Percentiles rank a stretch among this genome's conserved stretches.
These are phyloP conservation scores for Pulveroboletus frians DNA, from an alignment of 768 basidiomycete species.

Conservation along the genomic window DNA sequence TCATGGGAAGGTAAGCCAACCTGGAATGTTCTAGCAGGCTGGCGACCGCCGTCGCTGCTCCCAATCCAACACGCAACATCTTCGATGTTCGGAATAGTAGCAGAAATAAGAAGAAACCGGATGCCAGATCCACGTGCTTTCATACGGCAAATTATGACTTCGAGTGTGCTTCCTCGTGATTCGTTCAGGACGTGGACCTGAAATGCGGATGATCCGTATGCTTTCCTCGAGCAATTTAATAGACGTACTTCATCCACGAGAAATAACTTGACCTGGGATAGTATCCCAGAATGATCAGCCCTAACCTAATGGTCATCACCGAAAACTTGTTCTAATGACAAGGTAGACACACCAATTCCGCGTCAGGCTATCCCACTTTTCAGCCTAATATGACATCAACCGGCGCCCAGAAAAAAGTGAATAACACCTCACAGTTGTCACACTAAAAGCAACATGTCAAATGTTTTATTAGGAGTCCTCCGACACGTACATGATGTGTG, in stretches of 20 bases:
- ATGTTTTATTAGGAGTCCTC: background rate
- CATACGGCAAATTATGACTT: slow-evolving; percentile 94
- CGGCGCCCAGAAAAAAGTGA: background rate
- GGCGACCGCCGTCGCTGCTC: slow-evolving; percentile 27
- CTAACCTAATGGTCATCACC: slow-evolving; percentile 29
- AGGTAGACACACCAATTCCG: slow-evolving; percentile 69
- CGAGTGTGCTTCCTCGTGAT: slow-evolving; percentile 83
- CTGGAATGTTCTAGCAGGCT: slow-evolving; percentile 62
- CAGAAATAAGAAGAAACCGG: slow-evolving; percentile 86
- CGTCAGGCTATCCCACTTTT: slow-evolving; percentile 96
- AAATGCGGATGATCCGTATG: background rate
- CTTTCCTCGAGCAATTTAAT: background rate
- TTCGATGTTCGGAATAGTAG: slow-evolving; percentile 88
- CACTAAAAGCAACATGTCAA: slow-evolving; percentile 34
- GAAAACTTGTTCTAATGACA: background rate
- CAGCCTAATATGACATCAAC: slow-evolving; percentile 49
- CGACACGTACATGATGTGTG: slow-evolving; percentile 70
- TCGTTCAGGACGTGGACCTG: slow-evolving; percentile 94
- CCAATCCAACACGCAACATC: slow-evolving; percentile 91
- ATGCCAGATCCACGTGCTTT: slow-evolving; percentile 63
- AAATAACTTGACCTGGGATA: slow-evolving; percentile 72
- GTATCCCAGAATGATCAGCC: slow-evolving; percentile 57
- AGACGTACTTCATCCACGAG: slow-evolving; percentile 80
- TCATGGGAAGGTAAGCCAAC: slow-evolving; percentile 33
- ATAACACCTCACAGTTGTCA: slow-evolving; percentile 61